These are phyloP conservation scores for Dipodascus geniculatus DNA, from an alignment of 805 yeast genomes.

Conservation along the genomic window DNA sequence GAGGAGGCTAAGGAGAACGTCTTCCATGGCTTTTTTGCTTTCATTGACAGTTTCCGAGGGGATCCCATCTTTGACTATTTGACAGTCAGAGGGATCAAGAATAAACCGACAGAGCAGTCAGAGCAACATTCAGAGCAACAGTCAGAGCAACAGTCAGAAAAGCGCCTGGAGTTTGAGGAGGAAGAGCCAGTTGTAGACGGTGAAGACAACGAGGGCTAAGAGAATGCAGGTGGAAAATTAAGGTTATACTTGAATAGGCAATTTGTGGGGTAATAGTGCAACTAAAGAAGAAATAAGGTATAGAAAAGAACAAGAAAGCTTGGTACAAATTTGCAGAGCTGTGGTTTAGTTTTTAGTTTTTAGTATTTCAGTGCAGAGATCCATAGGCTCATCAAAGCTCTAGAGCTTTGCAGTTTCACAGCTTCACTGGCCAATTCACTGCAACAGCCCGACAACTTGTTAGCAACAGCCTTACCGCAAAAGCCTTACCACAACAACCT, in stretches of 20 bases:
- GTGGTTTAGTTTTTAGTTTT: too few relatives aligned
- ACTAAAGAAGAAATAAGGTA: not conserved
- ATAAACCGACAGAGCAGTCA: too few relatives aligned
- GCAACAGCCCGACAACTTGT: too few relatives aligned
- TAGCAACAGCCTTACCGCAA: too few relatives aligned
- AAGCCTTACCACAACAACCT: too few relatives aligned
- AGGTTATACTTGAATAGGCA: too few relatives aligned
- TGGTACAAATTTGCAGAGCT: too few relatives aligned
- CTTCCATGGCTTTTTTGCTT: conserved; percentile 82
- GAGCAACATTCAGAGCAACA: conserved; percentile 7
- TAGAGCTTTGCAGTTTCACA: too few relatives aligned
- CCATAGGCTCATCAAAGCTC: too few relatives aligned
- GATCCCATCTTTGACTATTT: conserved; percentile 50
- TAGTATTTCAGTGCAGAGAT: too few relatives aligned
- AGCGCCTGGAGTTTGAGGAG: conserved; percentile 18
- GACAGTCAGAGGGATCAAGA: conserved; percentile 24
- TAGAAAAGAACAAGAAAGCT: not conserved
- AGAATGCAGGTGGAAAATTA: not conserved
- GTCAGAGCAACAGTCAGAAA: not conserved
- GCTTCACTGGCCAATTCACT: too few relatives aligned
- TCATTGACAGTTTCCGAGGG: conserved; percentile 71
- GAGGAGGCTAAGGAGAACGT: conserved; percentile 84
- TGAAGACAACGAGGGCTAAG: conserved; percentile 21
- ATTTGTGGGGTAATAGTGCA: not conserved
- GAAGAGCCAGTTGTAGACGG: conserved; percentile 25